These are phyloP conservation scores for Galeopsis tetrahit DNA, from an alignment of 257 asterid species.

Conservation along the genomic window DNA sequence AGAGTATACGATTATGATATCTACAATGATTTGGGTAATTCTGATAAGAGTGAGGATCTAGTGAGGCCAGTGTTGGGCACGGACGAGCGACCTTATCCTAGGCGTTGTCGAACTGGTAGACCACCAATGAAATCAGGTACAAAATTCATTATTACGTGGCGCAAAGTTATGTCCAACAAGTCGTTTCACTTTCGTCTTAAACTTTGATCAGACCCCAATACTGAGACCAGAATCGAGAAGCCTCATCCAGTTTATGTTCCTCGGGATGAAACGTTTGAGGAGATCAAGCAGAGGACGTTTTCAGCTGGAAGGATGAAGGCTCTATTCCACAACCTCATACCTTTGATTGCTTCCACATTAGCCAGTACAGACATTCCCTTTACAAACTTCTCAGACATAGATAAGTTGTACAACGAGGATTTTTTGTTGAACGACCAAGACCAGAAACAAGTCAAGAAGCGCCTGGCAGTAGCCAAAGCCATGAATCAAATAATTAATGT, in stretches of 20 bases:
- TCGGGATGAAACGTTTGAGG: slow-evolving; percentile 89
- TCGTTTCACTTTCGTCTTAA: neutral
- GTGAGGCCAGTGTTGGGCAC: slow-evolving; percentile 66
- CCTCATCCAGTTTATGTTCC: slow-evolving; percentile 91
- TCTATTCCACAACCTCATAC: slow-evolving; percentile 78
- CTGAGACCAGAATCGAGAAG: slow-evolving; percentile 78
- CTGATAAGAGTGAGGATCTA: slow-evolving; percentile 67
- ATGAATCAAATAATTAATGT: slow-evolving; percentile 53
- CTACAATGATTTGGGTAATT: slow-evolving; percentile 88
- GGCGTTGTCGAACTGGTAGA: slow-evolving; percentile 90
- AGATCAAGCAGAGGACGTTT: slow-evolving; percentile 75
- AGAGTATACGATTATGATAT: slow-evolving; percentile 81
- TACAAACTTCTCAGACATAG: slow-evolving; percentile 75
- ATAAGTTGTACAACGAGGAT: slow-evolving; percentile 68
- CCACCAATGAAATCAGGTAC: slow-evolving; percentile 51
- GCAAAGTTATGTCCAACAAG: neutral
- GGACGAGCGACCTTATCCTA: slow-evolving; percentile 85
- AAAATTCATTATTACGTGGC: no score
- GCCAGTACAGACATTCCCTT: slow-evolving; percentile 80
- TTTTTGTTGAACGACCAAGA: slow-evolving; percentile 54
- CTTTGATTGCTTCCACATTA: slow-evolving; percentile 65
- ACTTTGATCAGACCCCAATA: slow-evolving; percentile 52
- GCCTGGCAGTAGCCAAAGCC: slow-evolving; percentile 36
- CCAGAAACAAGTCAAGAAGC: slow-evolving; percentile 31
- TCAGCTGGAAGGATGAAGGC: slow-evolving; percentile 88